Conservation (phyloP, 768 basidiomycete species). For the Lactarius indigo region DNA sequence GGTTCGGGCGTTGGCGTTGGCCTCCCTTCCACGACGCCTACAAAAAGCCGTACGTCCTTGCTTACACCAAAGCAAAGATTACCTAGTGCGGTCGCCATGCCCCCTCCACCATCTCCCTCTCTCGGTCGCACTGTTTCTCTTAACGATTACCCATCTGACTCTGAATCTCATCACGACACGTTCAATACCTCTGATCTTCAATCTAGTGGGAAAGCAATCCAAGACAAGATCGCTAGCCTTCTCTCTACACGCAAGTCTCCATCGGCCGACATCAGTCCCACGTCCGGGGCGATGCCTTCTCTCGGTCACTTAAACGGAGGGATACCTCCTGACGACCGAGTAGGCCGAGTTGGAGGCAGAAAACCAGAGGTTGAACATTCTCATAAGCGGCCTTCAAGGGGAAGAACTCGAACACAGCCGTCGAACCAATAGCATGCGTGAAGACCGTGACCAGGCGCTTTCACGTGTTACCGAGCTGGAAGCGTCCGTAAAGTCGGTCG, state of each 20-base stretch:
- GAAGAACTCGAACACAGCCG: conserved; percentile 23
- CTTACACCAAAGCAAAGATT: conserved; percentile 61
- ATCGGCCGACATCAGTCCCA: conserved; percentile 19
- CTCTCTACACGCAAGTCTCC: conserved; percentile 34
- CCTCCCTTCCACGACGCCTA: conserved; percentile 41
- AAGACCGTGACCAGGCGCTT: conserved; percentile 44
- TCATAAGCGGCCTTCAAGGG: conserved; percentile 19
- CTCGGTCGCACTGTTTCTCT: conserved; percentile 38
- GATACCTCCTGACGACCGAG: conserved; percentile 42
- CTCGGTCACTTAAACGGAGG: conserved; percentile 5
- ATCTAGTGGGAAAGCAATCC: conserved; percentile 41
- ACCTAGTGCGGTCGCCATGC: conserved; percentile 77
- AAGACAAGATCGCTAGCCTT: conserved; percentile 48
- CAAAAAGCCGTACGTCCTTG: conserved; percentile 36
- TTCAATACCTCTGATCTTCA: conserved; percentile 21
- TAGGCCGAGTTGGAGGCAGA: conserved; percentile 70
- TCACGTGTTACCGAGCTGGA: conserved; percentile 43
- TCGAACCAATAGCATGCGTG: conserved; percentile 33
- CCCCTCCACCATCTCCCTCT: conserved; percentile 68
- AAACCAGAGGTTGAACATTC: conserved; percentile 48
- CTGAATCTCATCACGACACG: conserved; percentile 18
- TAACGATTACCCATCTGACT: conserved; percentile 31
- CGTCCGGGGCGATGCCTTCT: conserved; percentile 17
- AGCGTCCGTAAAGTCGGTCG: conserved; percentile 38
- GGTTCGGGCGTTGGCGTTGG: conserved; percentile 37